Conservation (phyloP, 176 grass and related monocot species). For the Avena eriantha region DNA sequence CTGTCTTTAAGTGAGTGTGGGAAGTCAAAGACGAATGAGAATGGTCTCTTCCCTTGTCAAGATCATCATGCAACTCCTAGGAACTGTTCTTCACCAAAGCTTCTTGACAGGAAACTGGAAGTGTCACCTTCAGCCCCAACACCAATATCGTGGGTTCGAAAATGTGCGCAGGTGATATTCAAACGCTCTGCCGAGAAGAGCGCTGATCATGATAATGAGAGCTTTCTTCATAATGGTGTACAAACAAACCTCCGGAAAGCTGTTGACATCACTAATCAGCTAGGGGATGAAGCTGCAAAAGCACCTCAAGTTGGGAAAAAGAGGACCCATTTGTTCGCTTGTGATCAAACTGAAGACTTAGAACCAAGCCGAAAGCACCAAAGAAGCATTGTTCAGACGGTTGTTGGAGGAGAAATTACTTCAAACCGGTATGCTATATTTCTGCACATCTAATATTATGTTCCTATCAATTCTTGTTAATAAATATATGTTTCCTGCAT, state of each 20-base stretch:
- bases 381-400: constrained; percentile 40
- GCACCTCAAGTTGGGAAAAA: constrained; percentile 50
- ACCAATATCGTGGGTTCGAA: constrained; percentile 81
- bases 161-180: constrained; percentile 78
- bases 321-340: constrained; percentile 46
- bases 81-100: constrained; percentile 50
- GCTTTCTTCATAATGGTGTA: constrained; percentile 29
- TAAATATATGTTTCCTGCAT: background rate
- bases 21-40: constrained; percentile 47
- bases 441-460: background rate
- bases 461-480: background rate
- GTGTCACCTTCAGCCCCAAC: constrained; percentile 50
- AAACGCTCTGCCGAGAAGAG: constrained; percentile 72
- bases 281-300: constrained; percentile 27
- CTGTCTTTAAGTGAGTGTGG: constrained; percentile 46
- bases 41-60: constrained; percentile 27
- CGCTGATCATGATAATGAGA: constrained; percentile 45
- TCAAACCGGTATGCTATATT: constrained; percentile 48
- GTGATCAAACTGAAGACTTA: constrained; percentile 49
- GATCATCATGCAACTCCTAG: constrained; percentile 53
- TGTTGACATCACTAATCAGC: constrained; percentile 16
- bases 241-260: constrained; percentile 36
- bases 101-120: constrained; percentile 49
- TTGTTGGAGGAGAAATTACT: constrained; percentile 36
- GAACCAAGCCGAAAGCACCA: constrained; percentile 57